These are phyloP conservation scores for Irpex sp. DNA, from an alignment of 1,284 basidiomycete species.

Conservation along the genomic window DNA sequence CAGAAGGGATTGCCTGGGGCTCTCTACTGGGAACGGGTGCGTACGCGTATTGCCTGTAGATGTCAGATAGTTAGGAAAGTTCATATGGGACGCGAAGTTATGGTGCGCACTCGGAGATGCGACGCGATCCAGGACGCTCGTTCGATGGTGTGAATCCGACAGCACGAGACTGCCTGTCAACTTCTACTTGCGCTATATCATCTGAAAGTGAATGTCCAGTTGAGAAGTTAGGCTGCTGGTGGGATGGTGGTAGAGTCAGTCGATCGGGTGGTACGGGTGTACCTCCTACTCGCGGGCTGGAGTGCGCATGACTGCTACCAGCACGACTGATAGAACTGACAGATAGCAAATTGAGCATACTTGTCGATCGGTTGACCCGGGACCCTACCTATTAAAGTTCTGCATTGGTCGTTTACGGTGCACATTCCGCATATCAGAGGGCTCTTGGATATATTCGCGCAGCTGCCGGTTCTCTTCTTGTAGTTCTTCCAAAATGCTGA, in stretches of 20 bases:
- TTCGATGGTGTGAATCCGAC: neutral
- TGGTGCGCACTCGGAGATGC: constrained; percentile 41
- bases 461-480: constrained; percentile 46
- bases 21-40: constrained; percentile 39
- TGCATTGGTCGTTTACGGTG: constrained; percentile 65
- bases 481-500: constrained; percentile 50
- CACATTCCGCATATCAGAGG: constrained; percentile 38
- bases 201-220: constrained; percentile 25
- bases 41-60: constrained; percentile 58
- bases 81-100: constrained; percentile 5
- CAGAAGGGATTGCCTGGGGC: constrained; percentile 22
- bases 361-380: neutral
- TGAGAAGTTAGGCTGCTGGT: constrained; percentile 42
- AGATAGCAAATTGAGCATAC: neutral
- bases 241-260: constrained; percentile 55
- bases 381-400: constrained; percentile 42
- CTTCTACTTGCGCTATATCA: constrained; percentile 21
- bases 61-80: neutral
- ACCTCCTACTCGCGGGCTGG: constrained; percentile 51
- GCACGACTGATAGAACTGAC: constrained; percentile 13
- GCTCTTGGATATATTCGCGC: constrained; percentile 30
- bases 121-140: constrained; percentile 42
- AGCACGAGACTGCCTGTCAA: neutral
- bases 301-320: constrained; percentile 37
- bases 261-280: constrained; percentile 52